Conservation (phyloP, 106 monocot genomes). For the Acorus calamus region DNA sequence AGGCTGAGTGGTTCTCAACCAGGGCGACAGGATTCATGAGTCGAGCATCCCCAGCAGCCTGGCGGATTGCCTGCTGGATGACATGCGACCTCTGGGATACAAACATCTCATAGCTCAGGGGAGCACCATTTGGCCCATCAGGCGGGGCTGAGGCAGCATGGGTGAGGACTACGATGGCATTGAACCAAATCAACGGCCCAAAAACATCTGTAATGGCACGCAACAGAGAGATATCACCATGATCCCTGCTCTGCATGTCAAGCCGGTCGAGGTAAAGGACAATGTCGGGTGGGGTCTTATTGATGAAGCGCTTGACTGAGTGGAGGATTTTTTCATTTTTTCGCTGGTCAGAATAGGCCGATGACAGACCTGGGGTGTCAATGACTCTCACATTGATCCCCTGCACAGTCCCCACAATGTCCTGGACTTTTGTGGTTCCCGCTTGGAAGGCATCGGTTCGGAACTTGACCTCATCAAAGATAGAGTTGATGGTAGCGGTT, state of each 20-base stretch:
- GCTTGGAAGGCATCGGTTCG: conserved; percentile 58
- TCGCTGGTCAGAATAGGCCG: conserved; percentile 54
- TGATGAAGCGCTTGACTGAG: conserved; percentile 66
- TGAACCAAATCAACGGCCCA: conserved; percentile 92
- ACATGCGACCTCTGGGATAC: conserved; percentile 93
- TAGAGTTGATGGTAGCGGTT: conserved; percentile 94
- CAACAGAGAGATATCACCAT: conserved; percentile 71
- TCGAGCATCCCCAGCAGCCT: conserved; percentile 79
- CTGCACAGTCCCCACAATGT: conserved; percentile 57
- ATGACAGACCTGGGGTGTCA: conserved; percentile 84
- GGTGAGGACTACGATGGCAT: conserved; percentile 92
- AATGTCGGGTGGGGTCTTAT: conserved; percentile 77
- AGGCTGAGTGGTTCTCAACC: conserved; percentile 96
- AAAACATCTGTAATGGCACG: conserved; percentile 73
- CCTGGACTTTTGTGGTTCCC: conserved; percentile 65
- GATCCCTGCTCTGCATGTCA: conserved; percentile 88
- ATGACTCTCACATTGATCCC: conserved; percentile 85
- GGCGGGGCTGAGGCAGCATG: conserved; percentile 98
- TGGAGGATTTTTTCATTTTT: conserved; percentile 66
- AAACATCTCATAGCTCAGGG: conserved; percentile 98
- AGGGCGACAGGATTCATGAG: conserved; percentile 94
- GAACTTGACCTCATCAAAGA: conserved; percentile 56
- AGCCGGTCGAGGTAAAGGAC: conserved; percentile 90
- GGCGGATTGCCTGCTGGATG: conserved; percentile 86
- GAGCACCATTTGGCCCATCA: conserved; percentile 68